Base-by-base conservation (phyloP, 768 basidiomycete genomes). In the Mycena sanguinolenta region DNA sequence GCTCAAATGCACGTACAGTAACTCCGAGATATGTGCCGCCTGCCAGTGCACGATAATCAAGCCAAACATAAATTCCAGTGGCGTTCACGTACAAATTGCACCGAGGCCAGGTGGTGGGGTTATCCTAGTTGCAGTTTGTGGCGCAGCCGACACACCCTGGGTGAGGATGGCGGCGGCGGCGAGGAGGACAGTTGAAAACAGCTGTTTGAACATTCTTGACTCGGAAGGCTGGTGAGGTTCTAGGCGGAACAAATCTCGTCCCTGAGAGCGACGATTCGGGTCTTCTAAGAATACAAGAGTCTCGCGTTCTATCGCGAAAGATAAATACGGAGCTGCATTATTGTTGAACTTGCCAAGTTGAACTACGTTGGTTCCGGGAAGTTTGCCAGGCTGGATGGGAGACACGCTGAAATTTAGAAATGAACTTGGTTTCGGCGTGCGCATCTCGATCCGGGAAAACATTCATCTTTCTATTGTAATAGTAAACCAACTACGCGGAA, bases 11-110 rank as follows among this genome's bases (percentile, higher is more conserved):
- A 58, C 65, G 46, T 30, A 65, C 65, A 17, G 27, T 32, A 21
- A 58, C 55, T 58, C 64, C 64, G 19, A 65, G 64, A 30, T 25
- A 65, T 25, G 65, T 65, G 2, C 65, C 65, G 38, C 65, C 65
- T 65, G 12, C 25, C n/a, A n/a, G n/a, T n/a, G 21, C 7, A 52
- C 36, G 10, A 6, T 64, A 2, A 55, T 52, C 1, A 42, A 19
- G 19, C 25, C 42, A 14, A 46, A 38, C 25, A 30, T n/a, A 19
- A 44, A 34, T 17, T 23, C 4, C 28, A 17, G 28, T 12, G 21
- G 2, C 6, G 38, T 21, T 34, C 21, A 44, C 65, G 28, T 46
- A 67, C 65, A 67, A 50, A 28, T 30, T 28, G 27, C 50, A 25
- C 65, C 65, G 23, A 67, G 2, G 34, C 58, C 58, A 8, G 49